These are phyloP conservation scores for Aureobasidium namibiae DNA, from an alignment of 2,329 filamentous ascomycete species.

Conservation along the genomic window DNA sequence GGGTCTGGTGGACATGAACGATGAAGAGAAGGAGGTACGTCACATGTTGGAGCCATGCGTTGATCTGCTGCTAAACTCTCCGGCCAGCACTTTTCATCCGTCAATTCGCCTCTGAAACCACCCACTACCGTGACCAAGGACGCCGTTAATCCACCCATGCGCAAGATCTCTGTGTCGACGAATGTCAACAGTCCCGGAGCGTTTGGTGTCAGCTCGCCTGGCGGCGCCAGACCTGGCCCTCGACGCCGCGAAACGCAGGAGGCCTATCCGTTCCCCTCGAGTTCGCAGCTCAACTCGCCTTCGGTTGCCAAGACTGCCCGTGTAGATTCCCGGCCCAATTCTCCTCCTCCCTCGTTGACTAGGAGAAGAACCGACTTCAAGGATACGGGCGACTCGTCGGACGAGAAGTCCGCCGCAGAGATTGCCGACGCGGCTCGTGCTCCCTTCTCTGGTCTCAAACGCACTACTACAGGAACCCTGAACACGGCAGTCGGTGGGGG, in stretches of 20 bases:
- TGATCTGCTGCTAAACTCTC: slow-evolving; percentile 17
- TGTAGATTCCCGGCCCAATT: slow-evolving; percentile 52
- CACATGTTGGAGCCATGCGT: background rate
- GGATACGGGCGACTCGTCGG: slow-evolving; percentile 32
- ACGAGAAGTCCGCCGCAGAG: slow-evolving; percentile 30
- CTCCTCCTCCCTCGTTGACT: slow-evolving; percentile 52
- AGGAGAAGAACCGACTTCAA: slow-evolving; percentile 56
- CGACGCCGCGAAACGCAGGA: slow-evolving; percentile 81
- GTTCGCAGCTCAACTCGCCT: slow-evolving; percentile 41
- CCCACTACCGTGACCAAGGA: slow-evolving; percentile 59
- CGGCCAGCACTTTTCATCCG: slow-evolving; percentile 69
- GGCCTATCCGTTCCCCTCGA: slow-evolving; percentile 48
- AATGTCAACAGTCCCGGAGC: slow-evolving; percentile 52
- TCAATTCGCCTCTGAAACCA: slow-evolving; percentile 89
- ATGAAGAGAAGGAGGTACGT: slow-evolving; percentile 56
- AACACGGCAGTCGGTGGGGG: slow-evolving; percentile 40
- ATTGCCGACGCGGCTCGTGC: slow-evolving; percentile 21
- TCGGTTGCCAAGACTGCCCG: slow-evolving; percentile 37
- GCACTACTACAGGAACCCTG: slow-evolving; percentile 47
- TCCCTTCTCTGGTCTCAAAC: slow-evolving; percentile 48
- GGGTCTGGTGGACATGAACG: slow-evolving; percentile 62
- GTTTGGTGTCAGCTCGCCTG: slow-evolving; percentile 67
- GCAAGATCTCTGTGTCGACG: slow-evolving; percentile 73
- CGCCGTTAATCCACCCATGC: slow-evolving; percentile 53
- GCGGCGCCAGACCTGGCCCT: slow-evolving; percentile 61